These are phyloP conservation scores for Bromus sterilis DNA, from an alignment of 176 grass and related monocot species.

Conservation along the genomic window DNA sequence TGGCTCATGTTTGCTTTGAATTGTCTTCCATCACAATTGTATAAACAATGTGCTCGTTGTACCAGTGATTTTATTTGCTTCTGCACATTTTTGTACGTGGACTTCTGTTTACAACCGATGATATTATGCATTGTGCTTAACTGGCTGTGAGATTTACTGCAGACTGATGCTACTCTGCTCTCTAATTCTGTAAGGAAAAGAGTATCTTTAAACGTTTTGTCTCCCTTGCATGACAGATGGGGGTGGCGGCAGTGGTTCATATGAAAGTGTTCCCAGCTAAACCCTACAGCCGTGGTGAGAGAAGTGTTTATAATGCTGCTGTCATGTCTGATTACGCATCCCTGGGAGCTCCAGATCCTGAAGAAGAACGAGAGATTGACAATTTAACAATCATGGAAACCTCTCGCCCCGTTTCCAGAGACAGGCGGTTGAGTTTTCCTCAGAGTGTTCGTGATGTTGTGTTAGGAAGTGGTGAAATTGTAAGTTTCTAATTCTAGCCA, in stretches of 20 bases:
- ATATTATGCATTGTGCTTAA: slow-evolving; percentile 5
- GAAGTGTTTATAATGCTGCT: slow-evolving; percentile 64
- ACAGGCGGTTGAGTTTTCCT: slow-evolving; percentile 65
- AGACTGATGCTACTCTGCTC: background rate
- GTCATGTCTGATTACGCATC: slow-evolving; percentile 98
- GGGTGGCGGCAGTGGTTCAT: slow-evolving; percentile 83
- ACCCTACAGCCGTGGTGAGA: slow-evolving; percentile 71
- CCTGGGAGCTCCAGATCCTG: slow-evolving; percentile 79
- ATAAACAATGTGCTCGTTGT: background rate
- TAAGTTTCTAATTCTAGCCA: slow-evolving; percentile 30
- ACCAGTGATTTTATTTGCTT: background rate
- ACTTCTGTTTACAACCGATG: background rate
- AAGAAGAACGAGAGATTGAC: slow-evolving; percentile 70
- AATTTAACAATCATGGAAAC: slow-evolving; percentile 54
- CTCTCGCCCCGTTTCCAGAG: slow-evolving; percentile 44
- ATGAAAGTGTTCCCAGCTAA: slow-evolving; percentile 90
- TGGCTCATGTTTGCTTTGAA: background rate
- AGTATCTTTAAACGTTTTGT: background rate
- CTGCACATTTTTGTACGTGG: background rate
- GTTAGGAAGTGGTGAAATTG: slow-evolving; percentile 90
- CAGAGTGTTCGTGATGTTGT: slow-evolving; percentile 92
- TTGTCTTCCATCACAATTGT: background rate
- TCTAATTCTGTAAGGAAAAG: background rate
- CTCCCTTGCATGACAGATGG: slow-evolving; percentile 63
- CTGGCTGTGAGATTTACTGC: background rate